Evolutionary conservation across 2,329 filamentous ascomycete species (phyloP).

Genomic region (Alternaria panax): DNA sequence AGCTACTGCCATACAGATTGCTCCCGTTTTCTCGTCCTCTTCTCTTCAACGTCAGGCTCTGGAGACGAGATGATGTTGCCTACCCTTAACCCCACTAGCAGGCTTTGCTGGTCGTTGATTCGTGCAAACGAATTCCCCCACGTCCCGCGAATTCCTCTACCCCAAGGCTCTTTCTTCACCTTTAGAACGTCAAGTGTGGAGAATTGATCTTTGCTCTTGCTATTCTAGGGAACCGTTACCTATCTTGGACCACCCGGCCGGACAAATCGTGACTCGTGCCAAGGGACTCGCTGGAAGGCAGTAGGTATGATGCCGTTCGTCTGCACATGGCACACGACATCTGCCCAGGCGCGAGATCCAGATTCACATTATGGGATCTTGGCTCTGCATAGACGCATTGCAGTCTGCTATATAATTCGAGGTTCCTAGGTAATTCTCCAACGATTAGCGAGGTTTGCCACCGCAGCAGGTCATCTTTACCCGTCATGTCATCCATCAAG

Average conservation of each 20-base stretch:
- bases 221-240: not conserved
- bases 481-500: not conserved
- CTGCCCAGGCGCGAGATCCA: not conserved
- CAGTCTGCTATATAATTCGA: not conserved
- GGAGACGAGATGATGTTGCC: not conserved
- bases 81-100: not conserved
- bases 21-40: not conserved
- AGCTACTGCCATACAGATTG: not conserved
- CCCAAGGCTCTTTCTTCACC: not conserved
- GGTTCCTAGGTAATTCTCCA: not conserved
- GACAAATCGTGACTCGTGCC: not conserved
- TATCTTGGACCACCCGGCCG: not conserved
- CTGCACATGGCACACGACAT: not conserved
- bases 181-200: not conserved
- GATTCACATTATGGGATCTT: not conserved
- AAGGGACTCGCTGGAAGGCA: not conserved
- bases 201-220: not conserved
- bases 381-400: not conserved
- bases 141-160: not conserved
- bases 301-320: not conserved
- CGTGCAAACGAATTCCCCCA: not conserved
- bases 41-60: not conserved
- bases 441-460: not conserved
- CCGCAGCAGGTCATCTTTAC: not conserved
- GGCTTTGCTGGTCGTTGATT: not conserved